phyloP scores from a whole-genome alignment of 352 stramenopile species.

The Chrysophaeum taylorii region DNA sequence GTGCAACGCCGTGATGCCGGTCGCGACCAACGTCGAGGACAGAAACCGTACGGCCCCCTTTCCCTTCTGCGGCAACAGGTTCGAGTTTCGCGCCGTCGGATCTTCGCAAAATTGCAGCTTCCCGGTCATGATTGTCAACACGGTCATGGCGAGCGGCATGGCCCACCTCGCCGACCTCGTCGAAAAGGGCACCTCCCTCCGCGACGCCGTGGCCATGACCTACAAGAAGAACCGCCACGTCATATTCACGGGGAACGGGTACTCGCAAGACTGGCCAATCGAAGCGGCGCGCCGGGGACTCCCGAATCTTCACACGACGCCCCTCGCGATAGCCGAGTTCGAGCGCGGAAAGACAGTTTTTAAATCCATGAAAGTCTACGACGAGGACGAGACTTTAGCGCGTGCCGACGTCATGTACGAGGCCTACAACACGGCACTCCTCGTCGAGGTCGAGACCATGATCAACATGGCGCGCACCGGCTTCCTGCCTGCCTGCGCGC shows the following conservation, averaged over 20 bases:
- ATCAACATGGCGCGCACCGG: slow-evolving; percentile 24
- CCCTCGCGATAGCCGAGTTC: slow-evolving; percentile 26
- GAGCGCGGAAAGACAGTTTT: slow-evolving; percentile 32
- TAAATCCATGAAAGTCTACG: slow-evolving; percentile 23
- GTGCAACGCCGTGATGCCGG: not conserved
- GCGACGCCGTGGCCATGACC: slow-evolving; percentile 27
- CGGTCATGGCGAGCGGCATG: slow-evolving; percentile 31
- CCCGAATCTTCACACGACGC: slow-evolving; percentile 26
- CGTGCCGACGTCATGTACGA: slow-evolving; percentile 31
- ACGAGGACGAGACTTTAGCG: slow-evolving; percentile 22
- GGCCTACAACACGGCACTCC: slow-evolving; percentile 28
- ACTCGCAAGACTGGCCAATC: slow-evolving; percentile 28
- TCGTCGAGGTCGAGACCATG: slow-evolving; percentile 30
- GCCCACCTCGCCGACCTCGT: slow-evolving; percentile 24
- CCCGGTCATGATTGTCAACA: slow-evolving; percentile 31
- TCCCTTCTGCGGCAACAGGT: slow-evolving; percentile 37
- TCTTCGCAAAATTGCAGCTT: slow-evolving; percentile 29
- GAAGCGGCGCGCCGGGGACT: slow-evolving; percentile 26
- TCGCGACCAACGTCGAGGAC: slow-evolving; percentile 22
- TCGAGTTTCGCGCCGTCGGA: slow-evolving; percentile 35
- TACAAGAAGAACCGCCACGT: slow-evolving; percentile 23
- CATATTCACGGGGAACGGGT: slow-evolving; percentile 38
- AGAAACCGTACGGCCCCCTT: slow-evolving; percentile 37
- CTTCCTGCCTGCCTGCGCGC: slow-evolving; percentile 24
- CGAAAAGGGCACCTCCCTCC: slow-evolving; percentile 20